Evolutionary conservation across 1,284 basidiomycete genomes (phyloP).

Genomic region (Coriolopsis trogii): DNA sequence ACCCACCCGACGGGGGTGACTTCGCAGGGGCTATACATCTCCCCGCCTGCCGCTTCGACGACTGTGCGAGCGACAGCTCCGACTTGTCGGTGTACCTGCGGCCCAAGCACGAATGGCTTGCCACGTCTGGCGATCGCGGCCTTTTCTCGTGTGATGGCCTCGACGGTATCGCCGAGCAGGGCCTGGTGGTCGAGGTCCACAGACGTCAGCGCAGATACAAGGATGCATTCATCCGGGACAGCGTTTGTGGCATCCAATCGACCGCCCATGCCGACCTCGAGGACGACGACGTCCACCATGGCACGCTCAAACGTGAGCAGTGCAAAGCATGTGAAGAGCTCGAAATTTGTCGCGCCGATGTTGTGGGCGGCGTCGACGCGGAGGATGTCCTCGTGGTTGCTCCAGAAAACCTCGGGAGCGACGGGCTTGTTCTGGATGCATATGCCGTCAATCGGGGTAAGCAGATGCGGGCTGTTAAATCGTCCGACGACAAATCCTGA

Average conservation of each 20-base stretch:
- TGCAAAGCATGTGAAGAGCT: slow-evolving; percentile 82
- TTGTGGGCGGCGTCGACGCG: slow-evolving; percentile 46
- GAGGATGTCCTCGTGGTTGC: slow-evolving; percentile 55
- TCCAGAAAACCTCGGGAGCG: slow-evolving; percentile 50
- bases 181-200: slow-evolving; percentile 94
- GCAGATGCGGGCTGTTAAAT: slow-evolving; percentile 94
- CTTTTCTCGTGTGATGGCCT: slow-evolving; percentile 83
- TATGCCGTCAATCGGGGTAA: slow-evolving; percentile 81
- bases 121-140: slow-evolving; percentile 76
- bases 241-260: slow-evolving; percentile 93
- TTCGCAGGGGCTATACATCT: slow-evolving; percentile 39
- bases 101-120: slow-evolving; percentile 76
- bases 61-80: slow-evolving; percentile 42
- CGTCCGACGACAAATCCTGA: slow-evolving; percentile 75
- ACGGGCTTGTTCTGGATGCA: slow-evolving; percentile 66
- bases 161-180: slow-evolving; percentile 81
- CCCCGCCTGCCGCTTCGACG: slow-evolving; percentile 43
- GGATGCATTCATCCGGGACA: slow-evolving; percentile 67
- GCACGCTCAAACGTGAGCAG: slow-evolving; percentile 71
- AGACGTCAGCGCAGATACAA: slow-evolving; percentile 82
- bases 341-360: slow-evolving; percentile 75
- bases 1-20: slow-evolving; percentile 42
- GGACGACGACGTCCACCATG: slow-evolving; percentile 77
- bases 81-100: slow-evolving; percentile 64
- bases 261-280: slow-evolving; percentile 97